Evolutionary conservation across 345 rosid genomes (phyloP), one percentile per base, ranked within the genome.

Genomic region (Murraya paniculata): DNA sequence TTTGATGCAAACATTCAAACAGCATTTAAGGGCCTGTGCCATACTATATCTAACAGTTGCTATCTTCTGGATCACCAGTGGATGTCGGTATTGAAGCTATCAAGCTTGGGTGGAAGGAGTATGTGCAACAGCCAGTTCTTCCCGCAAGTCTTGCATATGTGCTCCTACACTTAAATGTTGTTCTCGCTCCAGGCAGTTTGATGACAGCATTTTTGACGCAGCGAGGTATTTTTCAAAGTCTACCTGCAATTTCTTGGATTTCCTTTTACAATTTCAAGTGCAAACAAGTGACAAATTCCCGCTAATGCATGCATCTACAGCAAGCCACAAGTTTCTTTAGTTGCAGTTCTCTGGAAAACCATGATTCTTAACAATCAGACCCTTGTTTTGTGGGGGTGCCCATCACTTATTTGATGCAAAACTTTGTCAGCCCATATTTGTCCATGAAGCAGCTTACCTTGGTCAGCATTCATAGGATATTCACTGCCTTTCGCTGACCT

Each of bases 151-250:
- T 93, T 9, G 97, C 99, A 64, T 91, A 77, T 66, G 99, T 93
- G 73, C 92, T 95, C 64, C 92, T 95, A 74, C 92, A 69, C 88
- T 92, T 93, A 84, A 95, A 95, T 81, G 90, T 92, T 66, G 93
- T 92, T 79, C 98, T 95, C 58, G 85, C 94, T 72, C 98, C 99
- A 9, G 91, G 97, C 81, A 92, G 98, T 80, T 84, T 95, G 86
- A 95, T 95, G 98, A 95, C 98, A 4, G 98, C 98, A 39, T 95
- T 95, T 89, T 86, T 95, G 80, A 95, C 92, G 3, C 96, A 95
- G 78, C 91, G 88, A 3, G 93, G 98, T 95, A 90, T 62, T 75
- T 73, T 48, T 66, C 48, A 41, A 65, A 67, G 64, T 28, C 24
- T 21, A 33, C 56, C 50, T 55, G 1, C 14, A 9, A 7, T 36